Evolutionary conservation across 2,329 filamentous ascomycete species (phyloP).

Genomic region (Chlorencoelia australis): DNA sequence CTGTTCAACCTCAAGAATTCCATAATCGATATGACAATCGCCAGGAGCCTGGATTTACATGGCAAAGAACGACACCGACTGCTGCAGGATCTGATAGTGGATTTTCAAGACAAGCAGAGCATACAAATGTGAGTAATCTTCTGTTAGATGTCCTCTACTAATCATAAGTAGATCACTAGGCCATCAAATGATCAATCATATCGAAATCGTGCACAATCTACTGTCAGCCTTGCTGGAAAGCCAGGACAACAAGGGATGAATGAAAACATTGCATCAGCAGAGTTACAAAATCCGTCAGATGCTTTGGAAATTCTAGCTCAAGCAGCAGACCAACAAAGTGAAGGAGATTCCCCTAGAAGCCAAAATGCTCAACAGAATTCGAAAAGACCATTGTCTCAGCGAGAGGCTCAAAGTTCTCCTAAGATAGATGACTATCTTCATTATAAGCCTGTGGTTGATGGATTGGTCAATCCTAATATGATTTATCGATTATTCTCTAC

Average conservation of each 20-base stretch:
- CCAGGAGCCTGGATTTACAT: slow-evolving; percentile 10
- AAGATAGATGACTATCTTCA: slow-evolving; percentile 18
- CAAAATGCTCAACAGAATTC: slow-evolving; percentile 11
- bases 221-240: slow-evolving; percentile 12
- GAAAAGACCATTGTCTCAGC: slow-evolving; percentile 4
- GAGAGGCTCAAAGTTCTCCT: slow-evolving; percentile 7
- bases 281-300: slow-evolving; percentile 27
- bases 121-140: slow-evolving; percentile 13
- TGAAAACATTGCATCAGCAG: slow-evolving; percentile 24
- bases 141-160: background rate
- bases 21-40: slow-evolving; percentile 15
- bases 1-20: slow-evolving; percentile 9
- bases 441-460: slow-evolving; percentile 23
- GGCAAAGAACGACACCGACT: slow-evolving; percentile 12
- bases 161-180: slow-evolving; percentile 10
- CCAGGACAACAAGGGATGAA: slow-evolving; percentile 10
- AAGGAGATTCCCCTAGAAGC: slow-evolving; percentile 20
- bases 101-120: slow-evolving; percentile 14
- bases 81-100: slow-evolving; percentile 11
- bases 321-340: slow-evolving; percentile 24
- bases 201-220: slow-evolving; percentile 13
- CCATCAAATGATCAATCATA: slow-evolving; percentile 11
- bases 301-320: slow-evolving; percentile 26
- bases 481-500: slow-evolving; percentile 21
- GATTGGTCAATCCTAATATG: slow-evolving; percentile 19